Conservation (phyloP, 2,329 filamentous ascomycete species). For the Penicillium sp. region DNA sequence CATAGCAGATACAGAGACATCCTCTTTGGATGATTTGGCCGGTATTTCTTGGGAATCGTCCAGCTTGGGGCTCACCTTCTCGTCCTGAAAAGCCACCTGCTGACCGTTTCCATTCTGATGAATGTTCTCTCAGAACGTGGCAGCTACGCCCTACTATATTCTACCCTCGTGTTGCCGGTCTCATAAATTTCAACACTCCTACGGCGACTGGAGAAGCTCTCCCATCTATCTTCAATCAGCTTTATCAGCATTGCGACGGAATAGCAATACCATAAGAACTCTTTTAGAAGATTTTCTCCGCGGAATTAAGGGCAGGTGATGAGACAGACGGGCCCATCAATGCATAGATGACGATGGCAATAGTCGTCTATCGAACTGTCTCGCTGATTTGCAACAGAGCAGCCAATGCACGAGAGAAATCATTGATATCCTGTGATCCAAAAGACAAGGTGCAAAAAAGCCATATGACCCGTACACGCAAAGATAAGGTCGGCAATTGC, state of each 20-base stretch:
- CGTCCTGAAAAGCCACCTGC: conserved; percentile 67
- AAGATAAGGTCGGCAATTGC: too few relatives aligned
- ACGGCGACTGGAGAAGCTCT: conserved; percentile 62
- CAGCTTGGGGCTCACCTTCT: conserved; percentile 67
- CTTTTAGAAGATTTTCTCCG: too few relatives aligned
- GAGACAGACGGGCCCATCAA: too few relatives aligned
- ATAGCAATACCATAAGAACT: too few relatives aligned
- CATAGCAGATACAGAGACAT: conserved; percentile 67
- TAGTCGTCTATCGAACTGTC: too few relatives aligned
- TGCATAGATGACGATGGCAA: too few relatives aligned
- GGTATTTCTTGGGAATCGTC: conserved; percentile 62
- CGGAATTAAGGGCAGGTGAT: too few relatives aligned
- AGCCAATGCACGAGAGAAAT: too few relatives aligned
- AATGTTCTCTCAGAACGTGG: conserved; percentile 62
- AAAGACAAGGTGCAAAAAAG: too few relatives aligned
- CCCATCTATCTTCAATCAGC: conserved; percentile 60
- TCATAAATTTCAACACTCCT: conserved; percentile 62
- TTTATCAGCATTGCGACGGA: conserved; percentile 65
- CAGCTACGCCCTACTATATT: conserved; percentile 64
- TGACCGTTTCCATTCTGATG: conserved; percentile 69
- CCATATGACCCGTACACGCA: too few relatives aligned
- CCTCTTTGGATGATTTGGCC: conserved; percentile 61
- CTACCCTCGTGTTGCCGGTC: conserved; percentile 57
- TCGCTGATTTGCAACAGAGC: too few relatives aligned
- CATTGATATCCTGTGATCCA: too few relatives aligned